A percentile compares a stretch with the other conserved stretches of the same genome.
Evolutionary conservation across 2,329 filamentous ascomycete species (phyloP).

Genomic region (Talaromyces sp.): DNA sequence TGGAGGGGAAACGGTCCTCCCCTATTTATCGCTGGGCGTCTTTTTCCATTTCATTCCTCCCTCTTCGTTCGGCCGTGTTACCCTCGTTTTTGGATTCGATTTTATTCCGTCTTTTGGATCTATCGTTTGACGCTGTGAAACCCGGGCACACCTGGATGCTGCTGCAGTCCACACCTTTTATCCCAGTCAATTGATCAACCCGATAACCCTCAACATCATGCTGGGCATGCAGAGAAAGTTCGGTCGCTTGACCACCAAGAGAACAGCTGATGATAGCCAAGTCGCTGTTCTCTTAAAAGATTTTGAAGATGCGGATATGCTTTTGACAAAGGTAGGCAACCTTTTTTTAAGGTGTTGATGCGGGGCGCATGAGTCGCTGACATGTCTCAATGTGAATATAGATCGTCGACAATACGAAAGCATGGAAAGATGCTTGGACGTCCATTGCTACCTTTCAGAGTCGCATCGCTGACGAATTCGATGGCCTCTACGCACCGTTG

Average conservation of each 20-base stretch:
- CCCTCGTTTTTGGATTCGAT: neutral
- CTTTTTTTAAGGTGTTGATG: constrained; percentile 8
- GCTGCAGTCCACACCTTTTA: neutral
- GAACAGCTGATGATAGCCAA: constrained; percentile 74
- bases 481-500: constrained; percentile 76
- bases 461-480: constrained; percentile 67
- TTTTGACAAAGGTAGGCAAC: constrained; percentile 67
- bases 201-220: constrained; percentile 30
- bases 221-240: constrained; percentile 69
- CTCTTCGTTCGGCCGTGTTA: neutral
- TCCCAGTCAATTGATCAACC: neutral
- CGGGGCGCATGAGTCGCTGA: constrained; percentile 11
- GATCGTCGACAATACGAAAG: constrained; percentile 74
- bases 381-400: constrained; percentile 37
- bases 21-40: neutral
- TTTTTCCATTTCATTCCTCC: neutral
- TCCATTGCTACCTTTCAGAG: constrained; percentile 71
- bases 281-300: constrained; percentile 75
- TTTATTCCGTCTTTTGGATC: neutral
- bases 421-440: constrained; percentile 79
- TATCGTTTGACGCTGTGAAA: neutral
- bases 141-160: neutral
- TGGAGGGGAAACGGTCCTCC: neutral
- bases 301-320: constrained; percentile 76
- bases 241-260: constrained; percentile 67